Percentiles rank a stretch among this genome's conserved stretches.
phyloP scores from a whole-genome alignment of 1,284 basidiomycete genomes.

The Agroathelia rolfsii region DNA sequence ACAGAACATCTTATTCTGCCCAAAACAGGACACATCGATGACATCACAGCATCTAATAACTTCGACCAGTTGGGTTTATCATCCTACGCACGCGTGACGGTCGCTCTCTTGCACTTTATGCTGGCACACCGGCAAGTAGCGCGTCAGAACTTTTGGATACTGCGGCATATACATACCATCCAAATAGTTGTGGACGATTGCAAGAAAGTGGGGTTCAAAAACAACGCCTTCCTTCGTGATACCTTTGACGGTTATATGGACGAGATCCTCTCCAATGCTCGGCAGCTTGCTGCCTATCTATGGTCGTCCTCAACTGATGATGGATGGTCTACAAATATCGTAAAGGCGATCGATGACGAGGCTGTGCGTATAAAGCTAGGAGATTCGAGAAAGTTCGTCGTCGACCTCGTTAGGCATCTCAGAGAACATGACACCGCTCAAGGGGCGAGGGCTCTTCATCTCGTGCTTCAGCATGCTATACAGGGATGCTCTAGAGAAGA shows the following conservation, averaged over 20 bases:
- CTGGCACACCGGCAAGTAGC: conserved; percentile 55
- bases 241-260: no score
- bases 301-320: conserved; percentile 41
- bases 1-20: conserved; percentile 51
- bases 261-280: conserved; percentile 42
- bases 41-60: conserved; percentile 7
- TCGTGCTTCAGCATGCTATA: conserved; percentile 52
- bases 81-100: conserved; percentile 54
- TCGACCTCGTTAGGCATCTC: conserved; percentile 29
- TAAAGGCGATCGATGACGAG: conserved; percentile 25
- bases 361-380: conserved; percentile 16
- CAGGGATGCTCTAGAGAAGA: conserved; percentile 52
- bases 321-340: conserved; percentile 39
- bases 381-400: conserved; percentile 29
- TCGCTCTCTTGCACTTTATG: conserved; percentile 52
- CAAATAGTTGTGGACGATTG: conserved; percentile 48
- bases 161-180: no score
- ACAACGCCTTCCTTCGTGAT: no score
- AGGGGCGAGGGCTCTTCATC: conserved; percentile 48
- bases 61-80: conserved; percentile 45
- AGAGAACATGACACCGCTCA: conserved; percentile 35
- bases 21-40: conserved; percentile 16
- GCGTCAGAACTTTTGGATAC: no score
- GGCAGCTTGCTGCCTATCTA: conserved; percentile 61
- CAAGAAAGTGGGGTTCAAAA: conserved; percentile 40